Conservation (phyloP, 2,329 filamentous ascomycete genomes). For the Aspergillus hortae region DNA sequence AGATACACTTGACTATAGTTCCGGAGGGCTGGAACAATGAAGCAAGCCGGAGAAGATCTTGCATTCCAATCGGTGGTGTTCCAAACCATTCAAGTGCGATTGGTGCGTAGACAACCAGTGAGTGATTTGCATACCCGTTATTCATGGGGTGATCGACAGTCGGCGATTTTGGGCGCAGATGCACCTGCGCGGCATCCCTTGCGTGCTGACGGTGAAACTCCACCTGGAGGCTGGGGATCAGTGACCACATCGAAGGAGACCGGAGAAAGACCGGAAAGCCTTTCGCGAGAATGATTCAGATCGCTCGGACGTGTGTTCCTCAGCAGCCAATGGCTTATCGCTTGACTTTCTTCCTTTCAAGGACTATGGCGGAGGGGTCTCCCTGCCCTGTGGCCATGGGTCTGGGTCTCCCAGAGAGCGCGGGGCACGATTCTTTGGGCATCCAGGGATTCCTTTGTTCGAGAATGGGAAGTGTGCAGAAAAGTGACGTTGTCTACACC, state of each 20-base stretch:
- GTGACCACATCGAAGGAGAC: background rate
- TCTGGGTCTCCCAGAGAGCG: background rate
- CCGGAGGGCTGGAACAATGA: no score
- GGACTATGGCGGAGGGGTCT: background rate
- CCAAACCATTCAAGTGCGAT: conserved; percentile 1
- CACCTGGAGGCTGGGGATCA: background rate
- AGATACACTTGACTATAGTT: no score
- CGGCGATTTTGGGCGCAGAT: conserved; percentile 5
- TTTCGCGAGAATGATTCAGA: background rate
- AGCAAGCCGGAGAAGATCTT: no score
- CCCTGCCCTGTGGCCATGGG: background rate
- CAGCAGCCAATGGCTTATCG: background rate
- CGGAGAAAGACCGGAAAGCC: background rate
- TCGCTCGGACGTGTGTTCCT: background rate
- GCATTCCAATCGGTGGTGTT: no score
- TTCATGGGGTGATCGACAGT: background rate
- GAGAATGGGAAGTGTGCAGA: no score
- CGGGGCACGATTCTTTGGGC: background rate
- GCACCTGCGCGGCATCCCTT: conserved; percentile 3
- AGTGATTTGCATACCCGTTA: conserved; percentile 5
- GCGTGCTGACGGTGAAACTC: background rate
- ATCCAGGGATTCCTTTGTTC: background rate
- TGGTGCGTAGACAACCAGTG: background rate
- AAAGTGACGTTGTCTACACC: no score
- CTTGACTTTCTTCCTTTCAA: background rate